Percentiles rank a stretch among this genome's conserved stretches.
Evolutionary conservation across 2,329 filamentous ascomycete genomes (phyloP).

Genomic region (Monilinia polystroma): DNA sequence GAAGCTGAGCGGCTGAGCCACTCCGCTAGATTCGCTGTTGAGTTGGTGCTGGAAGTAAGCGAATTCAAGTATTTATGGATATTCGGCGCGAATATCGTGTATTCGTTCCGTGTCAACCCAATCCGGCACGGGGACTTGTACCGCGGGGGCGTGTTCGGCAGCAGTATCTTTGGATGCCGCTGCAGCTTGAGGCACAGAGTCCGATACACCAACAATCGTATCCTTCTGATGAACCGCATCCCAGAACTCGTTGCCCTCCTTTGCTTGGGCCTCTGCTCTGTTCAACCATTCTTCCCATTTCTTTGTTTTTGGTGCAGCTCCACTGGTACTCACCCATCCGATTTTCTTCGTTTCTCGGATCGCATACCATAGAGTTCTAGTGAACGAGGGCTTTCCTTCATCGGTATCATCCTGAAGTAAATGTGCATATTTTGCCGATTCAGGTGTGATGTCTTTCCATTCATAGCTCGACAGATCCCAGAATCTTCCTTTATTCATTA

Average conservation of each 20-base stretch:
- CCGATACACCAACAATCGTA: constrained; percentile 44
- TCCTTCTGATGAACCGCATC: constrained; percentile 51
- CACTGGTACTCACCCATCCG: constrained; percentile 53
- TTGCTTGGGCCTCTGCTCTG: constrained; percentile 48
- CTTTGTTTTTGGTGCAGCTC: constrained; percentile 52
- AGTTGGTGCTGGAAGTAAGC: background rate
- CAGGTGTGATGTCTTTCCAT: constrained; percentile 45
- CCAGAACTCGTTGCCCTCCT: constrained; percentile 43
- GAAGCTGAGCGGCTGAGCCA: background rate
- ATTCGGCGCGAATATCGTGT: background rate
- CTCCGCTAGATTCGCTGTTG: background rate
- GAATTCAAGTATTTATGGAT: background rate
- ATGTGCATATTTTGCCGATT: constrained; percentile 44
- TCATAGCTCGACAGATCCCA: constrained; percentile 59
- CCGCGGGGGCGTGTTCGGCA: constrained; percentile 35
- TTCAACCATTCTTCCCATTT: constrained; percentile 55
- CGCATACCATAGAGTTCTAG: constrained; percentile 58
- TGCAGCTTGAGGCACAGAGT: constrained; percentile 23
- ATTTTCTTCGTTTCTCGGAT: constrained; percentile 54
- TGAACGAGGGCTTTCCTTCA: constrained; percentile 51
- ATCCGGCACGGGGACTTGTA: constrained; percentile 30
- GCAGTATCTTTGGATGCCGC: constrained; percentile 28
- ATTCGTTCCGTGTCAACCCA: constrained; percentile 9
- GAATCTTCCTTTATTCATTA: constrained; percentile 46
- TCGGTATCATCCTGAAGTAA: constrained; percentile 39